phyloP scores from a whole-genome alignment of 1,284 basidiomycete genomes.

The Ganoderma sp. region DNA sequence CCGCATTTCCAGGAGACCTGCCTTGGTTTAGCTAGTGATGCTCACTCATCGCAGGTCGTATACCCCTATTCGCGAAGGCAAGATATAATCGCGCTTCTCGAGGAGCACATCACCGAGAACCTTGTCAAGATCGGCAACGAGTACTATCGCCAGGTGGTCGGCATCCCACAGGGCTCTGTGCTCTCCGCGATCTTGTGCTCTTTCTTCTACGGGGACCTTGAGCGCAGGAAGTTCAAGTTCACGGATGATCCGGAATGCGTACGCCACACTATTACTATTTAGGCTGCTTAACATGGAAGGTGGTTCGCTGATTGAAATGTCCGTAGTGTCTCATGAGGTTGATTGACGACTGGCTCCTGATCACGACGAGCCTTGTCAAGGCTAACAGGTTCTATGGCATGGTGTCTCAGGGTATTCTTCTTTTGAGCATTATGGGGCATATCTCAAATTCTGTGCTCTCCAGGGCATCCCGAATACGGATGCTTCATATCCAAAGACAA shows the following conservation, averaged over 20 bases:
- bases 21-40: too few relatives aligned
- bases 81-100: conserved; percentile 75
- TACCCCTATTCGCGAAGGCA: conserved; percentile 64
- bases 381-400: conserved; percentile 77
- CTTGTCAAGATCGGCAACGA: conserved; percentile 87
- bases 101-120: conserved; percentile 91
- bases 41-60: conserved; percentile 49
- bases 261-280: conserved; percentile 34
- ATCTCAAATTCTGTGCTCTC: neutral
- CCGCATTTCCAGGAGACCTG: conserved; percentile 10
- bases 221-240: conserved; percentile 67
- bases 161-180: conserved; percentile 96
- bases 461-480: conserved; percentile 91
- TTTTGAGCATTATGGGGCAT: neutral
- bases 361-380: conserved; percentile 72
- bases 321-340: conserved; percentile 79
- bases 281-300: neutral
- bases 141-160: conserved; percentile 86
- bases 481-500: conserved; percentile 90
- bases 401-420: conserved; percentile 73
- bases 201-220: conserved; percentile 93
- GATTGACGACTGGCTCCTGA: conserved; percentile 93
- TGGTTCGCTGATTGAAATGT: neutral
- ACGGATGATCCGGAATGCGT: conserved; percentile 68
- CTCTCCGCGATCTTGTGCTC: conserved; percentile 90